phyloP scores from a whole-genome alignment of 129 eudicot species.

The Ambrosia trifida region DNA sequence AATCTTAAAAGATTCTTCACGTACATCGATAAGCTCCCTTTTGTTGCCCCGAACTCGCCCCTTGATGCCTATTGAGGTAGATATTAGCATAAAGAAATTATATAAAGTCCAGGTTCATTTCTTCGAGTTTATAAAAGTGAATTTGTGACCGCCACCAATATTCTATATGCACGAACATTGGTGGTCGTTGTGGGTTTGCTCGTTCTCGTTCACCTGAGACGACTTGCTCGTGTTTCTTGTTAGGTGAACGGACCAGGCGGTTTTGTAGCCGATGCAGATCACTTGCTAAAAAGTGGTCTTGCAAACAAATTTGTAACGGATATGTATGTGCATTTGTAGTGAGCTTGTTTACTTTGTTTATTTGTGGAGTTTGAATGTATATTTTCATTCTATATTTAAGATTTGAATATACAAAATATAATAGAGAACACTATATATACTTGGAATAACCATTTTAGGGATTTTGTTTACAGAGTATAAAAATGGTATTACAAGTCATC shows the following conservation, averaged over 20 bases:
- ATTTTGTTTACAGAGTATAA: neutral
- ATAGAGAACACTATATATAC: neutral
- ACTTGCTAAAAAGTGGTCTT: neutral
- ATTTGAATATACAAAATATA: neutral
- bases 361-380: neutral
- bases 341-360: constrained; percentile 3
- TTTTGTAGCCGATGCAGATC: constrained; percentile 14
- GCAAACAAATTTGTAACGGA: constrained; percentile 1
- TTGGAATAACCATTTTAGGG: no score
- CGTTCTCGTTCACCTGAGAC: no score
- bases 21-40: constrained; percentile 66
- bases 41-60: constrained; percentile 40
- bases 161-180: neutral
- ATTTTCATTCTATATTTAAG: neutral
- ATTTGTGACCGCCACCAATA: neutral
- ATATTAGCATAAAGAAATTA: neutral
- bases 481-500: neutral
- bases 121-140: constrained; percentile 7
- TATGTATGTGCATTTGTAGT: constrained; percentile 12
- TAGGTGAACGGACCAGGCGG: constrained; percentile 7
- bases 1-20: constrained; percentile 57
- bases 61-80: constrained; percentile 52
- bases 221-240: neutral
- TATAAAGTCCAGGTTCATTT: neutral
- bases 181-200: constrained; percentile 8